Conservation (phyloP, 805 yeast species). For the Kodamaea jinghongensis region DNA sequence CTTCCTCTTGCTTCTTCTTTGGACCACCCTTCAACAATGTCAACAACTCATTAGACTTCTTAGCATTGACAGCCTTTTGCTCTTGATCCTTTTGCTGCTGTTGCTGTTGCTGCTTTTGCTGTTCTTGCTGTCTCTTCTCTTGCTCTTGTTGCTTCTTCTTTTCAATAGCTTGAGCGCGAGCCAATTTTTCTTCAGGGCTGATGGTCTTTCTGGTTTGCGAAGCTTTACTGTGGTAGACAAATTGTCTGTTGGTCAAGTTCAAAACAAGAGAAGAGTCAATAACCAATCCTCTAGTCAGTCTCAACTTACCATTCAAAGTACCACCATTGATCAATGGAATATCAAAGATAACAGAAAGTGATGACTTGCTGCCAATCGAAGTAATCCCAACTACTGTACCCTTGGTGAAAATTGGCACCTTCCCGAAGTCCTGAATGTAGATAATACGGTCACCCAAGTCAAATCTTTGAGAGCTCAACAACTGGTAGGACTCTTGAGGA, state of each 20-base stretch:
- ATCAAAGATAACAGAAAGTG: constrained; percentile 82
- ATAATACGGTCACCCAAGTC: constrained; percentile 86
- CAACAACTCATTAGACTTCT: constrained; percentile 31
- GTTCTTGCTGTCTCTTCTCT: constrained; percentile 7
- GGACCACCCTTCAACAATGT: constrained; percentile 24
- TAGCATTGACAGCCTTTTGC: constrained; percentile 15
- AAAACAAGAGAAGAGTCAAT: constrained; percentile 79
- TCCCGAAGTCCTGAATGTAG: constrained; percentile 82
- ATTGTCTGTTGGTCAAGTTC: constrained; percentile 72
- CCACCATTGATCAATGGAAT: constrained; percentile 79
- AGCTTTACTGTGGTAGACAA: constrained; percentile 71
- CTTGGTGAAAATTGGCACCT: constrained; percentile 79
- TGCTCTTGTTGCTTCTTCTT: constrained; percentile 8
- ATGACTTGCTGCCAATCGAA: constrained; percentile 57
- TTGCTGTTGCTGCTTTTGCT: constrained; percentile 8
- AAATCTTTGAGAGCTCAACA: constrained; percentile 72
- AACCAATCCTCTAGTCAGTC: constrained; percentile 77
- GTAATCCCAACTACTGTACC: constrained; percentile 82
- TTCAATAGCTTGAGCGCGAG: constrained; percentile 8
- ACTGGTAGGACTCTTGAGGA: constrained; percentile 68
- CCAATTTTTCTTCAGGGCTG: constrained; percentile 20
- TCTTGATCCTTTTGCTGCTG: constrained; percentile 10
- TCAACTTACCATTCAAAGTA: constrained; percentile 72
- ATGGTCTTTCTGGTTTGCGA: constrained; percentile 38
- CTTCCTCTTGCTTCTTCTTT: constrained; percentile 8